Base-by-base conservation (phyloP, 1,284 basidiomycete species). In the Pterulicium gracile region DNA sequence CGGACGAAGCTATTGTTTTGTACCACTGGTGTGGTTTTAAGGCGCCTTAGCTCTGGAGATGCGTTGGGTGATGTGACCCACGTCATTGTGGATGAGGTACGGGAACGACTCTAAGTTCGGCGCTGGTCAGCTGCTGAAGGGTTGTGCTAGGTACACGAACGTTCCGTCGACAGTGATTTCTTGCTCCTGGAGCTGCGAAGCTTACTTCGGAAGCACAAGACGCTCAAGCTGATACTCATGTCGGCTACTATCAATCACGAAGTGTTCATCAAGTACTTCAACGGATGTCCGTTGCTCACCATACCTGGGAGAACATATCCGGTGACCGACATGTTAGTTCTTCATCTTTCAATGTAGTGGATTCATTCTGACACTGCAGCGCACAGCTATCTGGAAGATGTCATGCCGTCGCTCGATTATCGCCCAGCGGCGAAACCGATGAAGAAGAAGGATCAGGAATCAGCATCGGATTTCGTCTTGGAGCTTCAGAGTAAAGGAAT, bases 241-340 rank as follows among this genome's bases (percentile, higher is more conserved):
- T 85, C 81, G 45, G 91, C 91, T 1, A 94, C 91, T 0, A 92
- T 94, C 63, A 92, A 94, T 56, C 85, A 92, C 51, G 73, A 88
- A 54, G 79, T 76, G 18, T 95, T 95, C 55, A 65, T 79, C 43
- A 71, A 77, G 48, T 95, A 95, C 62, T 95, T 92, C 58, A 63
- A 77, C 49, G 74, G 77, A 19, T 90, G 90, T 2, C 90, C 91
- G 1, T 72, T 88, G 46, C 68, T 96, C 47, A 78, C 73, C 17
- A 96, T 97, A 24, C 88, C 90, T 2, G 93, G 93, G 0, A 79
- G 81, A 55, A 78, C 88, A 0, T 71, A 90, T 61, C 88, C 88
- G 0, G 85, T 94, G 1, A 68, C 70, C 42, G 88, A 94, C 59
- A 67, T 73, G 85, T 83, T 44, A 52, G 75, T 62, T n/a, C 13